These are phyloP conservation scores for Hypoxylon sp. DNA, from an alignment of 2,329 filamentous ascomycete species.

Conservation along the genomic window DNA sequence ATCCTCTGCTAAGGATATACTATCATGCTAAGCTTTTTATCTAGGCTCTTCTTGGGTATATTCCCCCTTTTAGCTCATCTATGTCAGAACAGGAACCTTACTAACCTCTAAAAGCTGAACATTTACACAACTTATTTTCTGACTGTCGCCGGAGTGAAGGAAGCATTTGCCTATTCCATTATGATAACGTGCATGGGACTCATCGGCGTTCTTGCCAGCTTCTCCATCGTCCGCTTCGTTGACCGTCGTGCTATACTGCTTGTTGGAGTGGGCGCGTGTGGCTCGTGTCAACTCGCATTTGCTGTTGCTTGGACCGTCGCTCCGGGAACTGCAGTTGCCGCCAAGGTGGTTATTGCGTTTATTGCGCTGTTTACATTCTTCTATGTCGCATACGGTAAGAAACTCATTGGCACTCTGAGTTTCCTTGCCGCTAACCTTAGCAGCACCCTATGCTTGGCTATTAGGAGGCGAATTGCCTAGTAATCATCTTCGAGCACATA, in stretches of 20 bases:
- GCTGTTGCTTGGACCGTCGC: conserved; percentile 52
- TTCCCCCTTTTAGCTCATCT: conserved; percentile 45
- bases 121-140: conserved; percentile 54
- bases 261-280: conserved; percentile 51
- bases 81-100: background rate
- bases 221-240: conserved; percentile 50
- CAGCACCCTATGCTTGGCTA: conserved; percentile 57
- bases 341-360: conserved; percentile 52
- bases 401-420: background rate
- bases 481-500: conserved; percentile 57
- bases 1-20: background rate
- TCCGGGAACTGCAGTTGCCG: conserved; percentile 45
- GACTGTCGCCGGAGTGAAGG: conserved; percentile 51
- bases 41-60: conserved; percentile 52
- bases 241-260: conserved; percentile 53
- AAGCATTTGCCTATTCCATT: conserved; percentile 53
- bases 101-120: conserved; percentile 16
- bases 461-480: conserved; percentile 57
- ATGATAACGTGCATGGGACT: conserved; percentile 55
- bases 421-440: conserved; percentile 10
- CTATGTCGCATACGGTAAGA: conserved; percentile 53
- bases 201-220: conserved; percentile 51
- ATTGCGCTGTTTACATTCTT: conserved; percentile 53
- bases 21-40: conserved; percentile 8
- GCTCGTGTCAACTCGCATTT: conserved; percentile 52